These are phyloP conservation scores for Eucalyptus polybractea DNA, from an alignment of 345 rosid genomes.

Conservation along the genomic window DNA sequence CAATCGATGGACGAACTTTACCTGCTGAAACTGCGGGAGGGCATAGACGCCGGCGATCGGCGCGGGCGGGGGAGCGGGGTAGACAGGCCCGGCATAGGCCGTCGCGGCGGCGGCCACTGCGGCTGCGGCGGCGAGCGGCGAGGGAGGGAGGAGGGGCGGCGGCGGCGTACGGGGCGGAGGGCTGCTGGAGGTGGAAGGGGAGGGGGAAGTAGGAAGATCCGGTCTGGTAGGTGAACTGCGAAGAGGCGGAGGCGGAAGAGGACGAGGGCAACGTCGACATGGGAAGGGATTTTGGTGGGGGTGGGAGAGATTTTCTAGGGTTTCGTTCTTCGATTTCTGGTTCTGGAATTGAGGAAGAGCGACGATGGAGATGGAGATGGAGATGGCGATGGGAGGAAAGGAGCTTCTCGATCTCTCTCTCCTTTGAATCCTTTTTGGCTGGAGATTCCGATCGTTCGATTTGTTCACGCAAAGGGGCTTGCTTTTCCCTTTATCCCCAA, in stretches of 20 bases:
- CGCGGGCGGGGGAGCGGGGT: constrained; percentile 19
- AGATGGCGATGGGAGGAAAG: background rate
- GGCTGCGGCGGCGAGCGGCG: background rate
- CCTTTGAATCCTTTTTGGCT: background rate
- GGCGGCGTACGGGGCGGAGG: background rate
- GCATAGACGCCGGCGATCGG: constrained; percentile 49
- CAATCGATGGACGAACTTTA: background rate
- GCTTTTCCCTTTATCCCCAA: background rate
- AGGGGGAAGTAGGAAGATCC: constrained; percentile 9
- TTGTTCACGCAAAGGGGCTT: background rate
- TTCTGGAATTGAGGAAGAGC: background rate
- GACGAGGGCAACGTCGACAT: background rate
- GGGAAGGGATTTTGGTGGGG: background rate
- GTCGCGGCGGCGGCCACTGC: constrained; percentile 7
- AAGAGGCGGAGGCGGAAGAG: background rate
- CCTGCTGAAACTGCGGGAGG: constrained; percentile 84
- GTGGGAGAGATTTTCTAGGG: background rate
- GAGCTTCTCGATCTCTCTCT: background rate
- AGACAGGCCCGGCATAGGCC: background rate
- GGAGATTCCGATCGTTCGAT: background rate
- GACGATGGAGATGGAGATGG: background rate
- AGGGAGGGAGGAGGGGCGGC: background rate
- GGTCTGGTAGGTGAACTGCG: constrained; percentile 6
- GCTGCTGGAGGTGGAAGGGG: constrained; percentile 16
- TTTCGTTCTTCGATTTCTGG: background rate